phyloP scores from a whole-genome alignment of 176 grass and related monocot genomes.

The Lolium multiflorum region DNA sequence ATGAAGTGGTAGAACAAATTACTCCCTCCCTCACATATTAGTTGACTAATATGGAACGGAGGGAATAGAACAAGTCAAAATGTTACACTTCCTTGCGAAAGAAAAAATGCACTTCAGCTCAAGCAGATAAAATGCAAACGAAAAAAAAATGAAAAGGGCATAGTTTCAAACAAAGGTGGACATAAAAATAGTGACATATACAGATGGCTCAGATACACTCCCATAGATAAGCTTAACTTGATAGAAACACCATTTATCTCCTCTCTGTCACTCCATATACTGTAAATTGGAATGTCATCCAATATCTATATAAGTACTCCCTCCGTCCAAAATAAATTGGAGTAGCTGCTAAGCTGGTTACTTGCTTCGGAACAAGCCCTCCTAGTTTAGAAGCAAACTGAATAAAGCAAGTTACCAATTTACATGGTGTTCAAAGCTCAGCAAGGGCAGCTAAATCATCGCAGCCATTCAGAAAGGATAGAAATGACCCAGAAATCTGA shows the following conservation, averaged over 20 bases:
- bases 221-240: background rate
- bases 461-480: slow-evolving; percentile 2
- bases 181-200: background rate
- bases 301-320: background rate
- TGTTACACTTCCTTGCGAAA: background rate
- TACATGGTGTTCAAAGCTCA: background rate
- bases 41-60: too few species aligned
- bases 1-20: background rate
- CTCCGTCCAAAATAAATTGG: too few species aligned
- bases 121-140: too few species aligned
- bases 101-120: too few species aligned
- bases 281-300: background rate
- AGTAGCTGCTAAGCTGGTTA: slow-evolving; percentile 8
- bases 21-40: too few species aligned
- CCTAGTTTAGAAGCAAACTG: slow-evolving; percentile 34
- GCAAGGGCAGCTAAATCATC: slow-evolving; percentile 20
- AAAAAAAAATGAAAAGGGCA: too few species aligned
- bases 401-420: slow-evolving; percentile 1
- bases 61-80: background rate
- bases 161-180: background rate
- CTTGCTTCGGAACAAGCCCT: background rate
- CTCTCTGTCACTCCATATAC: background rate
- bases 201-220: background rate
- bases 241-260: background rate
- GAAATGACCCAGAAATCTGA: background rate